These are phyloP conservation scores for Bacidia gigantensis DNA, from an alignment of 495 filamentous ascomycete genomes.

Conservation along the genomic window DNA sequence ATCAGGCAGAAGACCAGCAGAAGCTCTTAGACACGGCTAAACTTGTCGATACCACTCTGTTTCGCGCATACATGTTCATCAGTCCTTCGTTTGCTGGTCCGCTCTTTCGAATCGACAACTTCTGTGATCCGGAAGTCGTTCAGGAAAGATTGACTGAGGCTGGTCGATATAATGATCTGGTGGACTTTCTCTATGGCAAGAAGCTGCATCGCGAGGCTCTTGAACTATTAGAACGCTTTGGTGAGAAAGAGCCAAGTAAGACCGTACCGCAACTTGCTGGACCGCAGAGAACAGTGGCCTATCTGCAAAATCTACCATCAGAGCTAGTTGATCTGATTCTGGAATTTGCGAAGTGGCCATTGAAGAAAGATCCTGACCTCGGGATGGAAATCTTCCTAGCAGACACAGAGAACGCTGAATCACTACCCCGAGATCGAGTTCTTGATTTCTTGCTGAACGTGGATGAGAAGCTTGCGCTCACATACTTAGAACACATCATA, in stretches of 20 bases:
- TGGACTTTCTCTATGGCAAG: slow-evolving; percentile 95
- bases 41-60: slow-evolving; percentile 84
- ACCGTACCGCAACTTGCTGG: slow-evolving; percentile 60
- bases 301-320: slow-evolving; percentile 75
- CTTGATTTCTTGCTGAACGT: slow-evolving; percentile 58
- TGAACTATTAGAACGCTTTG: slow-evolving; percentile 70
- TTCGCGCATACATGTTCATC: slow-evolving; percentile 84
- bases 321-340: slow-evolving; percentile 84
- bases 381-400: slow-evolving; percentile 92
- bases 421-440: slow-evolving; percentile 61
- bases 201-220: slow-evolving; percentile 81
- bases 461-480: slow-evolving; percentile 54
- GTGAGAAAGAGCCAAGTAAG: slow-evolving; percentile 51
- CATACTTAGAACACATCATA: slow-evolving; percentile 86
- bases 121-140: slow-evolving; percentile 90
- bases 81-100: slow-evolving; percentile 73
- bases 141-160: slow-evolving; percentile 82
- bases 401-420: slow-evolving; percentile 91
- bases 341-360: slow-evolving; percentile 81
- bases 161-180: slow-evolving; percentile 80
- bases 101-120: slow-evolving; percentile 91
- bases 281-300: slow-evolving; percentile 71
- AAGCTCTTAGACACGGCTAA: slow-evolving; percentile 59
- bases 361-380: slow-evolving; percentile 54
- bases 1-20: slow-evolving; percentile 49